Evolutionary conservation across 148 eudicot species (phyloP).

Genomic region (Tetragonia tetragonoides): DNA sequence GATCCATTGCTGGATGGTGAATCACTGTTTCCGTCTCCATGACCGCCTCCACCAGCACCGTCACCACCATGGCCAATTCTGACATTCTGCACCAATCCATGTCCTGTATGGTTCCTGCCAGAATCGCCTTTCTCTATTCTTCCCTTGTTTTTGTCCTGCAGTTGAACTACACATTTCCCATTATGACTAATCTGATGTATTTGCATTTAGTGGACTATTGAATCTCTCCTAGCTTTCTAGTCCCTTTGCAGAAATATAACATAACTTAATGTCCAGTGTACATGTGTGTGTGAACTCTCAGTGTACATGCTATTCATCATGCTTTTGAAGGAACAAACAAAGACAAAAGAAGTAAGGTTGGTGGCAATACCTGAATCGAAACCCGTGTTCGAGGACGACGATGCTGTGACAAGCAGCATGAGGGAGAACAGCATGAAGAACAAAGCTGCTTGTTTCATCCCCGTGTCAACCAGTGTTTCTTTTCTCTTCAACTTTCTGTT

Average conservation of each 20-base stretch:
- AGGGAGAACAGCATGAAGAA: slow-evolving; percentile 11
- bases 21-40: slow-evolving; percentile 12
- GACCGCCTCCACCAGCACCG: background rate
- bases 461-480: slow-evolving; percentile 6
- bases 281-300: no score
- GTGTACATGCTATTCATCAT: background rate
- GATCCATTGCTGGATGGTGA: slow-evolving; percentile 5
- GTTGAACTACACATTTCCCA: slow-evolving; percentile 4
- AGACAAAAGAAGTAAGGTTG: background rate
- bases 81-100: slow-evolving; percentile 10
- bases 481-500: background rate
- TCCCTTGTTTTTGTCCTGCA: slow-evolving; percentile 7
- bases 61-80: slow-evolving; percentile 5
- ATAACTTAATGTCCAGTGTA: no score
- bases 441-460: slow-evolving; percentile 13
- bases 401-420: slow-evolving; percentile 7
- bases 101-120: slow-evolving; percentile 5
- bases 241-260: no score
- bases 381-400: slow-evolving; percentile 9
- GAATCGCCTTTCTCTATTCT: background rate
- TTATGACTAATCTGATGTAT: slow-evolving; percentile 3
- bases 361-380: slow-evolving; percentile 16
- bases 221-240: background rate
- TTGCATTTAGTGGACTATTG: background rate
- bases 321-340: background rate